These are phyloP conservation scores for Xanthoceras sorbifolium DNA, from an alignment of 345 rosid genomes.

Conservation along the genomic window DNA sequence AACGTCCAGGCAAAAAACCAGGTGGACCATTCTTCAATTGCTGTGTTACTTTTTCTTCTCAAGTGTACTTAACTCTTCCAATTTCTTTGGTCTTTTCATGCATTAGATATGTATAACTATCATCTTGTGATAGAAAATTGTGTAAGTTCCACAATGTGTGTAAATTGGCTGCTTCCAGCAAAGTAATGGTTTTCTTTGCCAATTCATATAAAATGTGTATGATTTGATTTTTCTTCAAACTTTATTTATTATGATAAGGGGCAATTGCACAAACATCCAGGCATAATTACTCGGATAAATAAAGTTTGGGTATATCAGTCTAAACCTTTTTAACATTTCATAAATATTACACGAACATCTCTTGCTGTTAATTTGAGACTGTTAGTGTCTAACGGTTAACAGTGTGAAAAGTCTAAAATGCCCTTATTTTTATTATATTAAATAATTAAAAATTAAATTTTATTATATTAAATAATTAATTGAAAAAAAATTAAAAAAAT, in stretches of 20 bases:
- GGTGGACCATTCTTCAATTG: constrained; percentile 24
- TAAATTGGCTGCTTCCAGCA: constrained; percentile 17
- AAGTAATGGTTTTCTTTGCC: constrained; percentile 14
- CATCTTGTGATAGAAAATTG: constrained; percentile 11
- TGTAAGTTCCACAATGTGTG: constrained; percentile 18
- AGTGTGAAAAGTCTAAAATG: no score
- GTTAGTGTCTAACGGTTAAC: no score
- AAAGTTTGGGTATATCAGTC: no score
- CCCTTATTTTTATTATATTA: no score
- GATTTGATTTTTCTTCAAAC: not conserved
- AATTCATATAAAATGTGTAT: constrained; percentile 1
- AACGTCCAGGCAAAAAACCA: constrained; percentile 15
- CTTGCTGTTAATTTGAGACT: no score
- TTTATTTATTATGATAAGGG: not conserved
- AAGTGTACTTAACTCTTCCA: not conserved
- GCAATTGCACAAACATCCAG: no score
- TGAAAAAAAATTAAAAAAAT: no score
- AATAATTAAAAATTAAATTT: no score
- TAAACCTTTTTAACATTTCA: no score
- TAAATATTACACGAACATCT: no score
- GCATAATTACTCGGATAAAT: no score
- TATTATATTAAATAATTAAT: no score
- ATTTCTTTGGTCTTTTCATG: not conserved
- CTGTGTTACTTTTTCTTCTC: constrained; percentile 2
- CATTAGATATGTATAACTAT: not conserved